Base-by-base conservation (phyloP, 306 rosid genomes). In the Potentilla sterilis region DNA sequence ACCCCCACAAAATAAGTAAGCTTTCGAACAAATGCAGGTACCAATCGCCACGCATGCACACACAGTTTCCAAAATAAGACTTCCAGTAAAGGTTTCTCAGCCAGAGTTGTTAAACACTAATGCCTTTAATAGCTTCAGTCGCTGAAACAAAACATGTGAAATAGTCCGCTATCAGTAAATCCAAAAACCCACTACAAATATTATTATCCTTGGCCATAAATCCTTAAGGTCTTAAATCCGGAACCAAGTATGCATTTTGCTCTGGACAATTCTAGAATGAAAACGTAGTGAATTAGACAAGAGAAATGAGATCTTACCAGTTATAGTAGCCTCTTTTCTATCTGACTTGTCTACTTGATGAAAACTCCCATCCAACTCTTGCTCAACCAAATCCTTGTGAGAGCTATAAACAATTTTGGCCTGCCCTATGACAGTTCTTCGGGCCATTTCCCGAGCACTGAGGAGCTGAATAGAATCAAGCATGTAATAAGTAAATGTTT, bases 371-470 rank as follows among this genome's bases (percentile, higher is more conserved):
- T 90, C 97, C 97, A 51, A 51, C 97, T 92, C 92, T 90, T 92
- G 97, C 81, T 95, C 99, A 55, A 90, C n/a, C 22, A 95, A 80
- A 84, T 95, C 99, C 81, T 77, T 89, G 83, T 90, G 96, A 63
- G 97, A 89, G 70, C 93, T 88, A 84, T 95, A 95, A 41, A 95
- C 92, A 86, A 95, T 95, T 84, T 85, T 94, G 82, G 89, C 97
- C 86, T 89, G 85, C 55, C 91, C 92, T 75, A 95, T 89, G 46
- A 95, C 86, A 41, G 84, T 92, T 84, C 78, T 95, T 77, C 90
- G 91, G 63, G 99, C 96, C 97, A 92, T 90, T 81, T 95, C 88
- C 70, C 91, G 91, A 2, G 97, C 99, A 81, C 88, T 92, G 83
- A 87, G 85, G 75, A 95, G 92, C 97, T 95, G 92, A 58, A 58